A percentile compares a stretch with the other conserved stretches of the same genome.
Evolutionary conservation across 257 asterid genomes (phyloP).

Genomic region (Vinca minor): DNA sequence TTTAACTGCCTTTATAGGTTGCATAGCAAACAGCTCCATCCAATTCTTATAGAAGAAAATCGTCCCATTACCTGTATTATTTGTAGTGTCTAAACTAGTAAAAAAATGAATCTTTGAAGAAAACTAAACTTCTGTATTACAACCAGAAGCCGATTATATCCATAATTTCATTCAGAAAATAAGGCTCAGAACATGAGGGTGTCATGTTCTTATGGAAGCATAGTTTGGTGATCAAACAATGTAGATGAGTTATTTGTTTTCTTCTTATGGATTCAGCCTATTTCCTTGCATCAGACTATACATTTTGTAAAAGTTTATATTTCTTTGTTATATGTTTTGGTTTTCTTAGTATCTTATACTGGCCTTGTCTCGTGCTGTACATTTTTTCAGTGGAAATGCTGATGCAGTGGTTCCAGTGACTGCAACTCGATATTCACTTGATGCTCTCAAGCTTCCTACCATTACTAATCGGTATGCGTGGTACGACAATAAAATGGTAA

Average conservation of each 20-base stretch:
- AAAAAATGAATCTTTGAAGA: no score
- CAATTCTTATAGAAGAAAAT: not conserved
- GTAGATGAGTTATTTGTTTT: not conserved
- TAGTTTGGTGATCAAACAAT: no score
- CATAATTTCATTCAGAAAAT: no score
- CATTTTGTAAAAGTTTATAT: not conserved
- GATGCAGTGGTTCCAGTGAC: constrained; percentile 91
- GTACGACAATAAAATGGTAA: constrained; percentile 74
- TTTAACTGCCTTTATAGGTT: not conserved
- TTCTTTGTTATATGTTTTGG: no score
- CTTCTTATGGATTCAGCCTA: not conserved
- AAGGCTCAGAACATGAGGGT: no score
- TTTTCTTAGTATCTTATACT: not conserved
- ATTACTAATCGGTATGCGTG: constrained; percentile 77
- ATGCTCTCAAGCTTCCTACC: constrained; percentile 81
- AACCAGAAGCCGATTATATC: no score
- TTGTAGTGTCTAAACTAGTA: no score
- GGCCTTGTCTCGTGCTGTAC: not conserved
- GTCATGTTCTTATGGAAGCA: no score
- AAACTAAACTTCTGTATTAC: no score
- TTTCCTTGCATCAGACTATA: not conserved
- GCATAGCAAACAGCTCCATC: not conserved
- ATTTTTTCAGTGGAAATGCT: constrained; percentile 75
- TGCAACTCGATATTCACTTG: constrained; percentile 95
- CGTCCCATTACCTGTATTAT: not conserved